Base-by-base conservation (phyloP, 306 rosid species). In the Fagus crenata region DNA sequence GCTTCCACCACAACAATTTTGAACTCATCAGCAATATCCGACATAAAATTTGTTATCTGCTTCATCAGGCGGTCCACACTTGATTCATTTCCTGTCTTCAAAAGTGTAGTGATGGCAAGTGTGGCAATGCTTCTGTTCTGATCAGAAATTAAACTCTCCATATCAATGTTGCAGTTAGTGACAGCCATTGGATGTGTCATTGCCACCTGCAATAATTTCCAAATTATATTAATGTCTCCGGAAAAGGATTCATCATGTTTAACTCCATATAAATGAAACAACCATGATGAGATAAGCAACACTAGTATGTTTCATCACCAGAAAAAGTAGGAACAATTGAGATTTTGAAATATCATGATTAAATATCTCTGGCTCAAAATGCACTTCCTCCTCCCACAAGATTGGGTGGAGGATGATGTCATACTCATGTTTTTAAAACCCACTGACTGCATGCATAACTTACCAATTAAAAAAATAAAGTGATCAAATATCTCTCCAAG, bases 131-230 rank as follows among this genome's bases (percentile, higher is more conserved):
- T 95, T 85, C 99, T 86, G 86, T 95, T 95, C 83, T 93, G 92
- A 75, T 95, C 99, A 79, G 97, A 89, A 73, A 95, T 95, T 75
- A 95, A 86, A 83, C 97, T 95, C 83, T 95, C 97, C 98, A 95
- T 95, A 71, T 92, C 99, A 75, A 95, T 95, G 82, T 95, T 95
- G 89, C 99, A 95, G 88, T 95, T 95, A 7, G 99, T 95, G 82
- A 95, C 99, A 17, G 97, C 97, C 99, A 92, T 87, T 84, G 99
- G 98, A 86, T 95, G 97, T 53, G 96, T 87, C 99, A 95, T 95
- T 82, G 99, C 99, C 82, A 95, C 99, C 97, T 95, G 91, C 76
- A 78, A 81, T 80, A 11, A 37, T 39, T 80, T 77, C 79, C 81
- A 79, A 81, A 31, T 43, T 2, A 53, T 84, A 13, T 11, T 32